Base-by-base conservation (phyloP, 2,329 filamentous ascomycete genomes). In the Sporothrix schenckii region DNA sequence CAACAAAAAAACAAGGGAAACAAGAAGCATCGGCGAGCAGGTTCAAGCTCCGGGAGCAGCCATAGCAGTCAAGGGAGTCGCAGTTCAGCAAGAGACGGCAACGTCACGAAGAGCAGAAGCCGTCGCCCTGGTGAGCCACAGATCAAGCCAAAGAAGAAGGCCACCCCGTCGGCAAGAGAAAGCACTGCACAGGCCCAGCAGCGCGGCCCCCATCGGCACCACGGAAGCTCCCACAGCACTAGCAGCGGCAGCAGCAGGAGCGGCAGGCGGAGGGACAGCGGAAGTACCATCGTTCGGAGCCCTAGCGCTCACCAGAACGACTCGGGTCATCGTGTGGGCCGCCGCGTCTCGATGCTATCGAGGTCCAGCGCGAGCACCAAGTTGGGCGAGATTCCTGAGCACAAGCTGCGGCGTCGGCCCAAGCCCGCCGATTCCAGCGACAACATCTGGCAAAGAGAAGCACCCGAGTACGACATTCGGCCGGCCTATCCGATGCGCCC, bases 341-440 rank as follows among this genome's bases (percentile, higher is more conserved):
- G 60, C 39, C 74, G 77, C 41, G 72, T 78, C n/a, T 80, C 79
- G 2, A 71, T 79, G 11, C 61, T 76, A 30, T 77, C 78, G 0
- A 75, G 76, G 49, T 74, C 77, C 0, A 77, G 77, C 0, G 77
- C 74, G 68, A 80, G 78, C 75, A 80, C 78, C n/a, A 76, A 75
- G 69, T 75, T 80, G 6, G 79, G 79, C 10, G 77, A 80, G 60
- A 78, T 80, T 4, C 78, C 79, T 0, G 75, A 78, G 61, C 73
- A 75, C 34, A 78, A 76, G 53, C 76, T 75, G 76, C 73, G 74
- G 7, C 56, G 52, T 16, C 65, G 52, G 58, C n/a, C 34, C 16
- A 24, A 9, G 5, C 39, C 56, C 0, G 44, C 34, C 0, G 34
- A 30, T 4, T n/a, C 5, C 21, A 19, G 2, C 4, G 53, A 58